Percentiles rank a stretch among this genome's conserved stretches.
These are phyloP conservation scores for Candida parachauliodes DNA, from an alignment of 805 yeast species.

Conservation along the genomic window DNA sequence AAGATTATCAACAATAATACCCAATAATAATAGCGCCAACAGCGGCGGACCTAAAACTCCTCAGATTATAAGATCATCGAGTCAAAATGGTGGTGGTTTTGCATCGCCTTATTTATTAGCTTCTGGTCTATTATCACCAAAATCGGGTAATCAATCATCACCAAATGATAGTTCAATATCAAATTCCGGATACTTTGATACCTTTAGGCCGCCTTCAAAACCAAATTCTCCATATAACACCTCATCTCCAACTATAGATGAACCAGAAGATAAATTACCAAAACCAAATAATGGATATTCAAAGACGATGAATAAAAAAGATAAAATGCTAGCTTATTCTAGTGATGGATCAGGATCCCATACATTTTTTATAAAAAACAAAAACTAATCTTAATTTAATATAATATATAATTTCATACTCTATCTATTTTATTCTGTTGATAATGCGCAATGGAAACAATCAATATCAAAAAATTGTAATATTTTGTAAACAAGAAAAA, in stretches of 20 bases:
- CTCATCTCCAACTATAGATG: neutral
- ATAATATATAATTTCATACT: neutral
- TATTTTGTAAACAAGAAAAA: neutral
- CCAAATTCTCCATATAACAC: conserved; percentile 10
- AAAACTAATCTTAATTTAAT: conserved; percentile 16
- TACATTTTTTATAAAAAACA: conserved; percentile 33
- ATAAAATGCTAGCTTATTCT: conserved; percentile 39
- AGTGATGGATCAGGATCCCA: conserved; percentile 38
- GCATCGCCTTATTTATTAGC: conserved; percentile 68
- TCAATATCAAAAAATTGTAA: neutral
- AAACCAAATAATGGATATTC: too few species aligned
- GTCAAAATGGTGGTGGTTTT: conserved; percentile 42
- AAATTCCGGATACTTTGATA: conserved; percentile 13
- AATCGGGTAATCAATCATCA: conserved; percentile 8
- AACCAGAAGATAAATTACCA: neutral
- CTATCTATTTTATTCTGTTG: too few species aligned
- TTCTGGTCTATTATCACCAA: conserved; percentile 52
- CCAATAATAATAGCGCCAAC: conserved; percentile 2
- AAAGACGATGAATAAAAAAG: conserved; percentile 10
- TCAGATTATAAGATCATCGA: conserved; percentile 4
- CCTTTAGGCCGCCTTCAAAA: conserved; percentile 3
- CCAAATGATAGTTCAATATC: conserved; percentile 6
- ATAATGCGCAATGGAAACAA: too few species aligned
- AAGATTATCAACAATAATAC: neutral
- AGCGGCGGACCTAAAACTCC: conserved; percentile 16